Evolutionary conservation across 2,329 filamentous ascomycete genomes (phyloP), one percentile per base, ranked within the genome.

Genomic region (Colletotrichum tropicale): DNA sequence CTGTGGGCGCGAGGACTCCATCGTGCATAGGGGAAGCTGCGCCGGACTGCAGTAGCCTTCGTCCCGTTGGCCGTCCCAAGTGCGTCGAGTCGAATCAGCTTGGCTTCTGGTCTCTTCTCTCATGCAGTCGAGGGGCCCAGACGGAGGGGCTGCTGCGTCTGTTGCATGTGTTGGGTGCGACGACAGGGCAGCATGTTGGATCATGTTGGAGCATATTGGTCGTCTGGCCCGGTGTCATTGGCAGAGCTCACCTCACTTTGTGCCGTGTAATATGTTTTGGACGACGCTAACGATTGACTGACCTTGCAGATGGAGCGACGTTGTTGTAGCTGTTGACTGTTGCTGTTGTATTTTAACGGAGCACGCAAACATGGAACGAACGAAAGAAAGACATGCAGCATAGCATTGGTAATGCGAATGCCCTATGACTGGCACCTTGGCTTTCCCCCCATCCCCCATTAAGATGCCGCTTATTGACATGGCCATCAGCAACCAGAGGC

Each of bases 11-110:
- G 55, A 69, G 66, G 52, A 69, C 28, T 66, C 32, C 52, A 69
- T 69, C 52, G 66, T 60, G 66, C 66, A 69, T 69, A 43, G 66
- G 66, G 66, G 66, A 13, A 60, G 38, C 69, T 71, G 60, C 48
- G 65, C 43, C 18, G 34, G 30, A 38, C 60, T 70, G 71, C 66
- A 70, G 66, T 70, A 74, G 43, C 32, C 38, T 36, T 67, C 21
- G 26, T 38, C 26, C 55, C 28, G 36, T 48, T 43, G 32, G 43
- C 43, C 12, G 21, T 70, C 26, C 26, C 18, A 26, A 32, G 4
- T 32, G 36, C 18, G 32, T 38, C 30, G 30, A 24, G 28, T 70
- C 55, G 43, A 65, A 74, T 65, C 71, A 70, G 43, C 43, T 15
- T 18, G 32, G 24, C 9, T 24, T 61, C n/a, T 60, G 32, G 9